phyloP scores from a whole-genome alignment of 371 early-diverging fungal genomes.

The Apophysomyces sp. region DNA sequence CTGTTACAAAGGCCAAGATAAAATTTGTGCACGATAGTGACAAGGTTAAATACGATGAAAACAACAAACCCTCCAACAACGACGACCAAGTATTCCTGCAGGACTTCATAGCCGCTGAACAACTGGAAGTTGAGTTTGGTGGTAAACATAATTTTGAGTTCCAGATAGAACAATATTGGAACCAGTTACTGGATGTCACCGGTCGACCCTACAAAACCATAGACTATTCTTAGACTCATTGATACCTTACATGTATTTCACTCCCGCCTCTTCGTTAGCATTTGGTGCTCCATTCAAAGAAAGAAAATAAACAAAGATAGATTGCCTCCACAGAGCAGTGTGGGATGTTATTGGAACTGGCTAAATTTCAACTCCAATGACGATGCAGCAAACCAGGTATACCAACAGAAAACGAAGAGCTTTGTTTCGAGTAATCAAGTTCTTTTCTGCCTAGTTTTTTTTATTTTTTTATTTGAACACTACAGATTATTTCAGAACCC shows the following conservation, averaged over 20 bases:
- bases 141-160: conserved; percentile 54
- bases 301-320: too few species aligned
- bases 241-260: conserved; percentile 11
- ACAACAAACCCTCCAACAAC: conserved; percentile 15
- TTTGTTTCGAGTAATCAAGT: too few species aligned
- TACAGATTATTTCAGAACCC: too few species aligned
- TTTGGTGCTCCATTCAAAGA: too few species aligned
- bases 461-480: too few species aligned
- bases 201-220: conserved; percentile 28
- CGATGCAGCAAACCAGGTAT: too few species aligned
- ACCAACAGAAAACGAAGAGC: too few species aligned
- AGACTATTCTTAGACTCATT: conserved; percentile 22
- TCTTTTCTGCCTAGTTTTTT: too few species aligned
- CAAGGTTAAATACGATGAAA: conserved; percentile 48
- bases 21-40: conserved; percentile 65
- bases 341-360: too few species aligned
- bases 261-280: too few species aligned
- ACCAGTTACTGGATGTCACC: conserved; percentile 20
- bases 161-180: conserved; percentile 57
- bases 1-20: conserved; percentile 80
- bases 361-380: too few species aligned
- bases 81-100: conserved; percentile 33
- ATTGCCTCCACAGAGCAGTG: too few species aligned
- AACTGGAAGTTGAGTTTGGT: conserved; percentile 53
- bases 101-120: conserved; percentile 47